Evolutionary conservation across 2,329 filamentous ascomycete genomes (phyloP).

Genomic region (Neonectria magnoliae): DNA sequence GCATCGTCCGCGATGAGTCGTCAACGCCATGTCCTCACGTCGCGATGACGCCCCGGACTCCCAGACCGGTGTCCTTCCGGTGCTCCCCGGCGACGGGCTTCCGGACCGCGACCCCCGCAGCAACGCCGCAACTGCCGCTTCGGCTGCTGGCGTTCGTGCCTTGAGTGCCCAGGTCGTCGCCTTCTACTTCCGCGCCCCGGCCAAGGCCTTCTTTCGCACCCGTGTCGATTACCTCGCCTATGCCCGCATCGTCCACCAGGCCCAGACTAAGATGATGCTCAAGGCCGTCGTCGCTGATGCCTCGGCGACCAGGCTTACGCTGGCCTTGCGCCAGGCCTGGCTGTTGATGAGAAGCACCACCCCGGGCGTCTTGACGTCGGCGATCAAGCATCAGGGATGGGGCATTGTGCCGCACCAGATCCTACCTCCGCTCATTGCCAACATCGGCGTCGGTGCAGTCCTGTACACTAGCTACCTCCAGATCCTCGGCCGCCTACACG

Average conservation of each 20-base stretch:
- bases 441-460: slow-evolving; percentile 77
- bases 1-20: slow-evolving; percentile 42
- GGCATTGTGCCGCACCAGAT: slow-evolving; percentile 78
- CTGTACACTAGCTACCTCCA: slow-evolving; percentile 81
- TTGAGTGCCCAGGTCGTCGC: slow-evolving; percentile 84
- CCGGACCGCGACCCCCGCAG: slow-evolving; percentile 60
- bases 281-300: slow-evolving; percentile 49
- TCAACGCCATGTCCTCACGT: slow-evolving; percentile 49
- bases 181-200: slow-evolving; percentile 91
- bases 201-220: slow-evolving; percentile 92
- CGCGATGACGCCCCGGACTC: slow-evolving; percentile 45
- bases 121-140: slow-evolving; percentile 76
- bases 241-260: slow-evolving; percentile 62
- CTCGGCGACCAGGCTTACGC: slow-evolving; percentile 46
- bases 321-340: slow-evolving; percentile 54
- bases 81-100: slow-evolving; percentile 50
- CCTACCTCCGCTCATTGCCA: slow-evolving; percentile 79
- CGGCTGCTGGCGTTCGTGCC: slow-evolving; percentile 84
- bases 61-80: slow-evolving; percentile 54
- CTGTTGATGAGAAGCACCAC: slow-evolving; percentile 70
- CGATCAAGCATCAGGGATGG: slow-evolving; percentile 77
- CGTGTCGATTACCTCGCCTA: slow-evolving; percentile 83
- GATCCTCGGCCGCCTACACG: slow-evolving; percentile 72
- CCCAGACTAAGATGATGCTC: slow-evolving; percentile 52
- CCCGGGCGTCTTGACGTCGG: slow-evolving; percentile 74